These are phyloP conservation scores for Aspergillus texensis DNA, from an alignment of 2,329 filamentous ascomycete genomes.

Conservation along the genomic window DNA sequence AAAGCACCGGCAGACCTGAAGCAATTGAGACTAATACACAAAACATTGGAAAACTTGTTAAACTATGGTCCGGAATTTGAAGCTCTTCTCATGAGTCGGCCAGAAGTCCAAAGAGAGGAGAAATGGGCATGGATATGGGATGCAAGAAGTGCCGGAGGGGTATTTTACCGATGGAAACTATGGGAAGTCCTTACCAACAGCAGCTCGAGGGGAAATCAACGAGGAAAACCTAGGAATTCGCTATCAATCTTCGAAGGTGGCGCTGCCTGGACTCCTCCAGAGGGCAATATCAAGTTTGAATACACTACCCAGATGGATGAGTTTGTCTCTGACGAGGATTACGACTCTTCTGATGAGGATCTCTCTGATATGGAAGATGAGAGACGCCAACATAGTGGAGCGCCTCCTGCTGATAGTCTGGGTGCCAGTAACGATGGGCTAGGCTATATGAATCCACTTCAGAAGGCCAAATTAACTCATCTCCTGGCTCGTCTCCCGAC, in stretches of 20 bases:
- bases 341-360: conserved; percentile 85
- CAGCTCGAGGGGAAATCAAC: conserved; percentile 38
- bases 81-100: conserved; percentile 83
- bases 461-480: conserved; percentile 82
- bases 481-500: conserved; percentile 81
- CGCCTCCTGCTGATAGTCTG: conserved; percentile 44
- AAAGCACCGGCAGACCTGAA: conserved; percentile 76
- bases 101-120: conserved; percentile 81
- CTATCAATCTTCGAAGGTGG: conserved; percentile 70
- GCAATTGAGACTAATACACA: conserved; percentile 82
- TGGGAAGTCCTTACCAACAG: conserved; percentile 81
- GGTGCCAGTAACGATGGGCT: conserved; percentile 50
- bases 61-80: conserved; percentile 86
- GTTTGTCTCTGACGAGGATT: conserved; percentile 80
- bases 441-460: conserved; percentile 76
- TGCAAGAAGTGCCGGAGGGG: conserved; percentile 72
- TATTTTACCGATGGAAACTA: conserved; percentile 91
- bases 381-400: conserved; percentile 47
- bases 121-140: conserved; percentile 96
- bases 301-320: conserved; percentile 76
- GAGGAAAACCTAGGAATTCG: conserved; percentile 56
- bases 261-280: conserved; percentile 76
- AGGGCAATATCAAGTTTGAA: conserved; percentile 75
- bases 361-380: conserved; percentile 55
- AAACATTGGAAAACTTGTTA: conserved; percentile 77